phyloP scores from a whole-genome alignment of 805 yeast species.

The Candida oleophila region DNA sequence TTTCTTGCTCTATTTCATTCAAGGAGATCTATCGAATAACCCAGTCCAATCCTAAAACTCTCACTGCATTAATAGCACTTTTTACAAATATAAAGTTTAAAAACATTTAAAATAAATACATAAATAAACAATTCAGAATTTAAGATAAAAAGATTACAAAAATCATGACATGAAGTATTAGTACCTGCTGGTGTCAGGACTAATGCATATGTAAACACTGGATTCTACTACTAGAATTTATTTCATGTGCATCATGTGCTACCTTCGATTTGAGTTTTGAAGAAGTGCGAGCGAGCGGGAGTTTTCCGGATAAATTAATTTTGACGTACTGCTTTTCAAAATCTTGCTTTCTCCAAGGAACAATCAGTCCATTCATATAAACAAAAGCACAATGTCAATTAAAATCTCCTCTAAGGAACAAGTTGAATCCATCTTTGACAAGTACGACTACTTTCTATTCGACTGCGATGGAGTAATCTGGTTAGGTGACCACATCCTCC shows the following conservation, averaged over 20 bases:
- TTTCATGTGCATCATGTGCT: background rate
- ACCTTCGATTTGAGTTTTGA: too few relatives aligned
- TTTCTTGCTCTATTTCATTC: too few relatives aligned
- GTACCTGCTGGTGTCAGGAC: too few relatives aligned
- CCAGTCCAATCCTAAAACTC: background rate
- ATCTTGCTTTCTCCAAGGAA: background rate
- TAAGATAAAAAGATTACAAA: conserved; percentile 1
- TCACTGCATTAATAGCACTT: conserved; percentile 1
- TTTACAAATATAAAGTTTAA: background rate
- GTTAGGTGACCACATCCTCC: conserved; percentile 82
- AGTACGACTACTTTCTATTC: conserved; percentile 83
- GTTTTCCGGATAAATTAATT: background rate
- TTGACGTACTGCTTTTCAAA: background rate
- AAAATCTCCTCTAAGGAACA: conserved; percentile 50
- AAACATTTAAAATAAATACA: background rate
- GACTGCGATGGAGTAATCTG: conserved; percentile 98
- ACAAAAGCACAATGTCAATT: conserved; percentile 35
- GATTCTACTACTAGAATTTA: too few relatives aligned
- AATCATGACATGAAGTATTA: too few relatives aligned
- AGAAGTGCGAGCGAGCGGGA: background rate
- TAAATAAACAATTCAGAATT: background rate
- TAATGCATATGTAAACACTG: too few relatives aligned
- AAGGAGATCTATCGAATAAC: background rate
- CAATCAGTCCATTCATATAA: background rate
- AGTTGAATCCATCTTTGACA: conserved; percentile 54